Conservation (phyloP, 768 basidiomycete species). For the Termitomyces eurrhizus region DNA sequence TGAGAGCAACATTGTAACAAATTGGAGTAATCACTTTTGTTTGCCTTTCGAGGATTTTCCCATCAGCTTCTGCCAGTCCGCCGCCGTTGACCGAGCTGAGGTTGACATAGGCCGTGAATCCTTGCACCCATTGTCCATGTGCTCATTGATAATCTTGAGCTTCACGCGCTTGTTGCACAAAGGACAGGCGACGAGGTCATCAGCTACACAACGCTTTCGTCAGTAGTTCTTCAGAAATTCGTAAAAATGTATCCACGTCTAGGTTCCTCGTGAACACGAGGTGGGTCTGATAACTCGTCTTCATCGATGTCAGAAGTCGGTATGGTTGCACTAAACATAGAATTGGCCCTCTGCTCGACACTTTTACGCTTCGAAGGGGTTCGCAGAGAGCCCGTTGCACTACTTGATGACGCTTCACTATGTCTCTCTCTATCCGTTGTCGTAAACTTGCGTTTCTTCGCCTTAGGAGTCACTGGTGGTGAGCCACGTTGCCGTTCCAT, state of each 20-base stretch:
- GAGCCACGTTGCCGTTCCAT: conserved; percentile 11
- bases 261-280: background rate
- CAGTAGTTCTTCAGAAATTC: background rate
- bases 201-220: conserved; percentile 22
- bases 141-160: conserved; percentile 50
- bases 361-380: conserved; percentile 19
- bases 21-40: conserved; percentile 24
- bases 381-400: conserved; percentile 14
- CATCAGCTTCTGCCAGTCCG: conserved; percentile 46
- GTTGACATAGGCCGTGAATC: conserved; percentile 24
- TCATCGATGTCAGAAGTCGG: conserved; percentile 36
- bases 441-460: conserved; percentile 16
- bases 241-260: conserved; percentile 8
- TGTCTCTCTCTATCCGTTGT: background rate
- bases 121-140: conserved; percentile 63
- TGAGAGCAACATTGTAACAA: background rate
- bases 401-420: conserved; percentile 6
- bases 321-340: conserved; percentile 13
- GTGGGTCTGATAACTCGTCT: conserved; percentile 20
- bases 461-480: conserved; percentile 8
- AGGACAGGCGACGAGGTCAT: conserved; percentile 53
- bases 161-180: conserved; percentile 48
- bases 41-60: conserved; percentile 36
- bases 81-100: conserved; percentile 25
- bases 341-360: conserved; percentile 9